Conservation (phyloP, 108 stramenopile genomes). For the Pinguiococcus pyrenoidosus region DNA sequence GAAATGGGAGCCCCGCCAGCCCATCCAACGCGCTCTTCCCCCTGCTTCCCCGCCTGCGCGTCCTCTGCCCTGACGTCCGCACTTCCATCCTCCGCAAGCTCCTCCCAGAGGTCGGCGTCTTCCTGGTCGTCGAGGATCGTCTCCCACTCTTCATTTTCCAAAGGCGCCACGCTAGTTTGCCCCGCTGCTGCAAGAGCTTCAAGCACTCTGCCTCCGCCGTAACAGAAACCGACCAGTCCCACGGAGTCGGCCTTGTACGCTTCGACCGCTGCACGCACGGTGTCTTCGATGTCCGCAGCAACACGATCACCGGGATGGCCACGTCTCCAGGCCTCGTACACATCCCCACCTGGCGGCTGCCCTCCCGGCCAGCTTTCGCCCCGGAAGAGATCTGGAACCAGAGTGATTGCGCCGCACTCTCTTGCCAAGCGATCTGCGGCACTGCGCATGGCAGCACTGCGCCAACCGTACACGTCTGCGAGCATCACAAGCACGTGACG, state of each 20-base stretch:
- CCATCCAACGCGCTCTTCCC: no score
- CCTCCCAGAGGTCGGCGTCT: no score
- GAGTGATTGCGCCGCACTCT: conserved; percentile 1
- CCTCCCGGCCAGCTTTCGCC: background rate
- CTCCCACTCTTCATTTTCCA: no score
- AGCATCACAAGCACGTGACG: conserved; percentile 8
- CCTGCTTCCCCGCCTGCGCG: no score
- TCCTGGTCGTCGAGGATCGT: no score
- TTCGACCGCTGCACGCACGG: conserved; percentile 1
- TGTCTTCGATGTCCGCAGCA: conserved; percentile 13
- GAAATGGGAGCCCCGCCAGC: no score
- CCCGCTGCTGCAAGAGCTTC: conserved; percentile 14
- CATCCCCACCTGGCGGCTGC: conserved; percentile 6
- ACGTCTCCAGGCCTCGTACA: conserved; percentile 13
- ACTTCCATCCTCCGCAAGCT: no score
- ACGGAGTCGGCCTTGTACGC: conserved; percentile 7
- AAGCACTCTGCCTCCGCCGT: conserved; percentile 12
- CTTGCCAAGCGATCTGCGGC: conserved; percentile 8
- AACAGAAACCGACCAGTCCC: conserved; percentile 17
- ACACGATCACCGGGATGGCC: conserved; percentile 5
- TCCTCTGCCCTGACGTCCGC: no score
- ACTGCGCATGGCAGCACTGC: background rate
- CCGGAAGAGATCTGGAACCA: conserved; percentile 16
- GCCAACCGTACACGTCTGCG: conserved; percentile 11
- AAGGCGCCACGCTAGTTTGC: background rate